Conservation (phyloP, 2,329 filamentous ascomycete species). For the Diaporthe ampelina region DNA sequence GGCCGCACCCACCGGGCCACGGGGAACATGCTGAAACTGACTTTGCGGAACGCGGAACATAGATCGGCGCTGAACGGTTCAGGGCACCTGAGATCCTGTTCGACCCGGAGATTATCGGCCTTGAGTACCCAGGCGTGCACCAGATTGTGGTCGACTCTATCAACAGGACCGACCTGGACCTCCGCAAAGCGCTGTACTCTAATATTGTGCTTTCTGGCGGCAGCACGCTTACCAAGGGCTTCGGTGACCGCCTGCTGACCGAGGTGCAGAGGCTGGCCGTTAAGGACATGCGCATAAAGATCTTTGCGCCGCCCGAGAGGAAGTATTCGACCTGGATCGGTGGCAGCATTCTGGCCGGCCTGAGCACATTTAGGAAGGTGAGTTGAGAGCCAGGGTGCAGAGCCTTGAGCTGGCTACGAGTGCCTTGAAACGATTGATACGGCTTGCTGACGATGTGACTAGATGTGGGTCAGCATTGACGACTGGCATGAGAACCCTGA, state of each 20-base stretch:
- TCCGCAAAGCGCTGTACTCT: conserved; percentile 92
- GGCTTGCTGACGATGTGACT: conserved; percentile 39
- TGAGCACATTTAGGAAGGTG: conserved; percentile 99
- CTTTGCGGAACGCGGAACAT: conserved; percentile 33
- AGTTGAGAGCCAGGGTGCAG: conserved; percentile 47
- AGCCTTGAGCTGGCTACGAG: neutral
- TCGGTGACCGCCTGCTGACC: conserved; percentile 90
- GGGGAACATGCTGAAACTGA: conserved; percentile 11
- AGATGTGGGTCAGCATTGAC: conserved; percentile 99
- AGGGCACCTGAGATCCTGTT: conserved; percentile 97
- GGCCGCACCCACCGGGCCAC: neutral
- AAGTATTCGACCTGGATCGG: conserved; percentile 99
- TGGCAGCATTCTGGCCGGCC: conserved; percentile 93
- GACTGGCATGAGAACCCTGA: conserved; percentile 99
- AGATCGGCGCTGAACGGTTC: conserved; percentile 95
- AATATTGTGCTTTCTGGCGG: conserved; percentile 98
- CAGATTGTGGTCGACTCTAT: conserved; percentile 98
- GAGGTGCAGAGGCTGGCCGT: conserved; percentile 95
- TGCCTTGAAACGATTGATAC: neutral
- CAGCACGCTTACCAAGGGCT: conserved; percentile 95
- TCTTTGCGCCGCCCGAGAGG: conserved; percentile 95
- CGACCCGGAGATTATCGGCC: conserved; percentile 95
- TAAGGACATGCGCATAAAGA: conserved; percentile 99
- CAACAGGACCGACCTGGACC: conserved; percentile 92
- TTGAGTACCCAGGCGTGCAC: conserved; percentile 96